Evolutionary conservation across 106 monocot species (phyloP).

Genomic region (Phalaenopsis equestris): DNA sequence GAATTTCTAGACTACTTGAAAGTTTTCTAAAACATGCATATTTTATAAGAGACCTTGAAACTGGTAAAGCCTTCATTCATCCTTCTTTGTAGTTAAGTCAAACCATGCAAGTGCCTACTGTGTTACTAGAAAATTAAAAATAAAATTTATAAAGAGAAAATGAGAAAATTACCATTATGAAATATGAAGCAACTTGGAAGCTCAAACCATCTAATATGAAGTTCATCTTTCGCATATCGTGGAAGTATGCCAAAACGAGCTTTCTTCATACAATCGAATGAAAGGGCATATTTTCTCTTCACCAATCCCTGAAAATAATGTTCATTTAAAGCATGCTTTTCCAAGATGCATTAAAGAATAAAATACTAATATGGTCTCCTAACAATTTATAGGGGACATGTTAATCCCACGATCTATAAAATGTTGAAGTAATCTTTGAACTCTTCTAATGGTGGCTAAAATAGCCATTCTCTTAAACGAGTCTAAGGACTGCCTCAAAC

Average conservation of each 20-base stretch:
- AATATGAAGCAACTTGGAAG: constrained; percentile 88
- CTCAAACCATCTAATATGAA: constrained; percentile 83
- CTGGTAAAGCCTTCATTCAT: no score
- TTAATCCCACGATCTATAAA: no score
- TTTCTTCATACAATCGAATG: constrained; percentile 66
- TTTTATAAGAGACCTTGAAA: no score
- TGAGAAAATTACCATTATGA: constrained; percentile 59
- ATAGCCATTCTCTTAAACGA: no score
- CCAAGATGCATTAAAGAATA: not conserved
- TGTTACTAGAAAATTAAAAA: no score
- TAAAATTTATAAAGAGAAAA: not conserved
- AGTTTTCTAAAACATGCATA: no score
- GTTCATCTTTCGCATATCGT: constrained; percentile 74
- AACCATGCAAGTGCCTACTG: not conserved
- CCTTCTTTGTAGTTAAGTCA: not conserved
- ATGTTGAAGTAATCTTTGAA: no score
- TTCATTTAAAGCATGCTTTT: not conserved
- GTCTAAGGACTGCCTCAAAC: no score
- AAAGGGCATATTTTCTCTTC: constrained; percentile 49
- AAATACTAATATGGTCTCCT: no score
- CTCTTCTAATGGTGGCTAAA: no score
- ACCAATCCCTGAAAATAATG: constrained; percentile 60
- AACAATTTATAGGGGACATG: no score
- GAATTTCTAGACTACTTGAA: no score
- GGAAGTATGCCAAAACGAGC: constrained; percentile 83